phyloP scores from a whole-genome alignment of 768 basidiomycete genomes.

The Gloeostereum incarnatum region DNA sequence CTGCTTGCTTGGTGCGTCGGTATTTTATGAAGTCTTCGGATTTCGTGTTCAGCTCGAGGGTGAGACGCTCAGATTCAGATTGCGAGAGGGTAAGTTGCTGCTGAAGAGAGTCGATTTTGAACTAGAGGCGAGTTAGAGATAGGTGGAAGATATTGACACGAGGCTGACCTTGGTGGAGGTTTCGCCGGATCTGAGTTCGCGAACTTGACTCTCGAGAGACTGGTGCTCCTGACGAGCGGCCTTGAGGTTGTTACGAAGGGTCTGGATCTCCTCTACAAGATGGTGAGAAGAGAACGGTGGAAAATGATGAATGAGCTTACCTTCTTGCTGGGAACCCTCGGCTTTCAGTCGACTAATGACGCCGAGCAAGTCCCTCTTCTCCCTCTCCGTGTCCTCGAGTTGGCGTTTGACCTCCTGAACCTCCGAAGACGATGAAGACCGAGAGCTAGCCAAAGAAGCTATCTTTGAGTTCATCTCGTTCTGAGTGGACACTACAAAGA shows the following conservation, averaged over 20 bases:
- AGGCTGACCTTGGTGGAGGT: slow-evolving; percentile 61
- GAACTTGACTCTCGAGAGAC: slow-evolving; percentile 52
- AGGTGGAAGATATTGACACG: too few species aligned
- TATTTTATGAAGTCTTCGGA: slow-evolving; percentile 80
- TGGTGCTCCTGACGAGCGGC: slow-evolving; percentile 71
- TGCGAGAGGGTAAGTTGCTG: slow-evolving; percentile 77
- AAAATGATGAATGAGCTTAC: slow-evolving; percentile 28
- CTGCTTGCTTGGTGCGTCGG: slow-evolving; percentile 72
- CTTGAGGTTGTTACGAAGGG: slow-evolving; percentile 58
- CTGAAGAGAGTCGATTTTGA: slow-evolving; percentile 75
- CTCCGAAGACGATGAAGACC: slow-evolving; percentile 55
- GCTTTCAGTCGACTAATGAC: slow-evolving; percentile 80
- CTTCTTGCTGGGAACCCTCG: slow-evolving; percentile 64
- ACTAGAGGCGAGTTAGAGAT: too few species aligned
- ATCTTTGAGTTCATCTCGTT: slow-evolving; percentile 46
- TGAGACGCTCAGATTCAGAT: slow-evolving; percentile 65
- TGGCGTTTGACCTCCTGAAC: slow-evolving; percentile 47
- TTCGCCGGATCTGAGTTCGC: slow-evolving; percentile 67
- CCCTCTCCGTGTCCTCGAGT: slow-evolving; percentile 71
- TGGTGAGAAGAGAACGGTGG: slow-evolving; percentile 3
- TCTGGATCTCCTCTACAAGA: slow-evolving; percentile 58
- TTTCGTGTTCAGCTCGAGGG: slow-evolving; percentile 58
- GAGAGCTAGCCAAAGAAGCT: slow-evolving; percentile 43
- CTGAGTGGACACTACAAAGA: slow-evolving; percentile 31
- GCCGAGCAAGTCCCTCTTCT: slow-evolving; percentile 82